Evolutionary conservation across 257 asterid genomes (phyloP).

Genomic region (Solanum chmielewskii): DNA sequence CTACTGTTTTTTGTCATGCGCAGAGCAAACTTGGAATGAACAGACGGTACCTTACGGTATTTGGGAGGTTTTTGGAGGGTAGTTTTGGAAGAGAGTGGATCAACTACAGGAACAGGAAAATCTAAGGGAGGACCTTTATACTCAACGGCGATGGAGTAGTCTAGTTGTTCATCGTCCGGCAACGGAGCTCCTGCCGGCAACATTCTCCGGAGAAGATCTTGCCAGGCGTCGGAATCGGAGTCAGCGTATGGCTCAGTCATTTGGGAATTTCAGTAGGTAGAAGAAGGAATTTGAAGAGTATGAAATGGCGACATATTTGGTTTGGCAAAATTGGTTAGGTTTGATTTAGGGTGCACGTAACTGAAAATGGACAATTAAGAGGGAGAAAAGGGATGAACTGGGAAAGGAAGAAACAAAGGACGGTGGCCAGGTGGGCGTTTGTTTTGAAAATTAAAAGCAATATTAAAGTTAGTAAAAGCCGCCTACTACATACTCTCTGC

Average conservation of each 20-base stretch:
- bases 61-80: constrained; percentile 22
- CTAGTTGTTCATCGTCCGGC: constrained; percentile 66
- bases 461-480: not conserved
- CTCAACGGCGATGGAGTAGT: constrained; percentile 54
- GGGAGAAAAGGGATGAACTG: not conserved
- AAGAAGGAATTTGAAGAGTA: not conserved
- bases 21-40: not conserved
- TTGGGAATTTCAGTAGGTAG: not conserved
- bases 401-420: not conserved
- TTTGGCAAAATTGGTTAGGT: not conserved
- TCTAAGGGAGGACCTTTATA: constrained; percentile 40
- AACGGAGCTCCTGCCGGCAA: constrained; percentile 73
- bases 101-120: constrained; percentile 14
- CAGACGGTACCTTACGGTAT: not conserved
- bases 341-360: not conserved
- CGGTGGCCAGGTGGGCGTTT: not conserved
- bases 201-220: constrained; percentile 41
- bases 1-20: not conserved
- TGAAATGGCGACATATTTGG: not conserved
- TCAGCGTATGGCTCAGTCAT: not conserved
- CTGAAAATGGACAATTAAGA: not conserved
- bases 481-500: not conserved
- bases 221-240: constrained; percentile 20
- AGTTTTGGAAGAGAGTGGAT: constrained; percentile 18
- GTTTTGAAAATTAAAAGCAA: not conserved